Conservation (phyloP, 2,329 filamentous ascomycete genomes). For the Lomentospora prolificans region DNA sequence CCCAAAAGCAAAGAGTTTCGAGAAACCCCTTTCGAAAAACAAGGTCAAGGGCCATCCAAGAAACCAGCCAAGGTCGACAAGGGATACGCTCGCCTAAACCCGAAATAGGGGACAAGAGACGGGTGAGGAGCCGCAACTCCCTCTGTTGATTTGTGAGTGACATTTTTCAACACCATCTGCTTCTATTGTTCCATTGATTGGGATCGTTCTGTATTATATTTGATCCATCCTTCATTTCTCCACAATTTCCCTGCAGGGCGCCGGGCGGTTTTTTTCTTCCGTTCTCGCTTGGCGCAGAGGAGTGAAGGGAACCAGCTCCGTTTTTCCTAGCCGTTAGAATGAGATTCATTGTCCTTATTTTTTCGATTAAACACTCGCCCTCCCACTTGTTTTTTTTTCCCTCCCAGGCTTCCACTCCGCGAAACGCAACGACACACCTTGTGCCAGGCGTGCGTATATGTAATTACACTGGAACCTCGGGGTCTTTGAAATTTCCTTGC, state of each 20-base stretch:
- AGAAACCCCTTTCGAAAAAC: no score
- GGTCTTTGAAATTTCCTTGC: not conserved
- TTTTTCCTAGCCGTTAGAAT: not conserved
- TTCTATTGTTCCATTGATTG: not conserved
- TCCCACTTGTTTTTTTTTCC: not conserved
- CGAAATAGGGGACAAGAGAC: no score
- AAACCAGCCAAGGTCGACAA: no score
- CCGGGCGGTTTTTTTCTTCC: not conserved
- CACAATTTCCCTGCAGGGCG: conserved; percentile 1
- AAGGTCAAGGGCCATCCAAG: no score
- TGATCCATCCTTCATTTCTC: not conserved
- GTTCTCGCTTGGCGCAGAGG: not conserved
- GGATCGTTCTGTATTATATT: not conserved
- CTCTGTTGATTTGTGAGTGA: no score
- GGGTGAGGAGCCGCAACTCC: no score
- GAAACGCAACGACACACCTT: no score
- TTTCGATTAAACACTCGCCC: not conserved
- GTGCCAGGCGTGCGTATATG: no score
- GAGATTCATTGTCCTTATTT: not conserved
- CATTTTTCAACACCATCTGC: not conserved
- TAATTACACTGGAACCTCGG: no score
- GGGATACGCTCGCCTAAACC: no score
- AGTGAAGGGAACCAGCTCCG: not conserved
- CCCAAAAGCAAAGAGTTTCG: no score
- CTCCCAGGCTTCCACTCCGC: not conserved